phyloP scores from a whole-genome alignment of 75 land plant genomes.

The Pseudotsuga menziesii region DNA sequence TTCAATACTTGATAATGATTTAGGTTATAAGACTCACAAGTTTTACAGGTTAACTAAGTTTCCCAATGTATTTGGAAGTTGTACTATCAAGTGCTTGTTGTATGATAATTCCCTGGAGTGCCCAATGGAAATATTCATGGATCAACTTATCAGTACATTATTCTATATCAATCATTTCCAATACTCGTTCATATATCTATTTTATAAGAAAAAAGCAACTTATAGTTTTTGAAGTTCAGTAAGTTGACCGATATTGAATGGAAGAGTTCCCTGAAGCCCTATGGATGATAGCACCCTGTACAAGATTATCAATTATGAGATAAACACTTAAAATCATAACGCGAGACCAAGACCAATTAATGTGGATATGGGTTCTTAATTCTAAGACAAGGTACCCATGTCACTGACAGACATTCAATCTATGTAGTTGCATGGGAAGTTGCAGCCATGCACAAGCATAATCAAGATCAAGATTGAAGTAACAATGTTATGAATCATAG shows the following conservation, averaged over 20 bases:
- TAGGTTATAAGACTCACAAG: background rate
- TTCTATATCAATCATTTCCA: too few relatives aligned
- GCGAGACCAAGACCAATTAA: background rate
- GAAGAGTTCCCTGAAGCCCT: background rate
- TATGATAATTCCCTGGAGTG: constrained; percentile 10
- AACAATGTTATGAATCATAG: too few relatives aligned
- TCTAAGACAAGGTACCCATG: too few relatives aligned
- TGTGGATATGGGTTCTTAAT: too few relatives aligned
- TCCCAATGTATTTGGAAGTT: constrained; percentile 1
- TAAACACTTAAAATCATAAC: background rate
- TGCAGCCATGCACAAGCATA: background rate
- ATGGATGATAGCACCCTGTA: constrained; percentile 3
- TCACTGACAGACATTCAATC: too few relatives aligned
- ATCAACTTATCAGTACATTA: background rate
- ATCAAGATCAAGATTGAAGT: too few relatives aligned
- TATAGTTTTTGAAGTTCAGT: background rate
- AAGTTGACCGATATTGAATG: constrained; percentile 1
- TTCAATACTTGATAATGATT: background rate
- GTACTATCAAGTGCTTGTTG: background rate
- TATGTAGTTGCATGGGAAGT: background rate
- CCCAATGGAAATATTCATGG: background rate
- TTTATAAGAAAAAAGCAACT: background rate
- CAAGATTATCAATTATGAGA: background rate
- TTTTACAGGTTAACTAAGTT: background rate
- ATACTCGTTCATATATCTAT: background rate